Evolutionary conservation across 148 eudicot genomes (phyloP).

Genomic region (Rhododendron ovatum): DNA sequence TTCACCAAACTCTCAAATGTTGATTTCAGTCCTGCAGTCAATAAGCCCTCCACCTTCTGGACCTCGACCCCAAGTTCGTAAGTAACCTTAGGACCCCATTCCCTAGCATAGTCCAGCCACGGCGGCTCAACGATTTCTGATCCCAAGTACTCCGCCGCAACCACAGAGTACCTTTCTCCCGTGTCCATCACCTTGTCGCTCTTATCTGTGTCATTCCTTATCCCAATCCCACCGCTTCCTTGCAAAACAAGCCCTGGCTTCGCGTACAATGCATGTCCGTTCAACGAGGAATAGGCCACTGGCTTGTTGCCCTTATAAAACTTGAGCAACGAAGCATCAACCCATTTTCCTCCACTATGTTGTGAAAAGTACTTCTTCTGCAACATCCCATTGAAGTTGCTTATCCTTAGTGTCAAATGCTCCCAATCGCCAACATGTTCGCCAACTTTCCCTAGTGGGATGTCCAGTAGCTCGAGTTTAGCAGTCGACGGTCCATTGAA

Average conservation of each 20-base stretch:
- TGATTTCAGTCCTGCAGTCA: conserved; percentile 15
- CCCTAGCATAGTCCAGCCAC: conserved; percentile 29
- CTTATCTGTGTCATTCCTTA: conserved; percentile 32
- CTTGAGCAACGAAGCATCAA: conserved; percentile 22
- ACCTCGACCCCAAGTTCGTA: conserved; percentile 24
- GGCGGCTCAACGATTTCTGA: conserved; percentile 19
- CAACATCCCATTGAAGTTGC: conserved; percentile 34
- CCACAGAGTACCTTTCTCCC: conserved; percentile 18
- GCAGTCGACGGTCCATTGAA: conserved; percentile 39
- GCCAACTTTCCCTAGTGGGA: conserved; percentile 30
- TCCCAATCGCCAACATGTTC: conserved; percentile 47
- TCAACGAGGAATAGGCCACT: conserved; percentile 26
- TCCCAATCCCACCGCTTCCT: conserved; percentile 26
- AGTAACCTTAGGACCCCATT: conserved; percentile 35
- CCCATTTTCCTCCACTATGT: conserved; percentile 36
- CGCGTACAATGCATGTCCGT: conserved; percentile 35
- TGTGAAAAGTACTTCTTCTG: conserved; percentile 27
- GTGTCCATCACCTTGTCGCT: conserved; percentile 22
- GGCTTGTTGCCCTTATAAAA: conserved; percentile 22
- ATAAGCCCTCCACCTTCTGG: conserved; percentile 6
- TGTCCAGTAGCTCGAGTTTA: conserved; percentile 22
- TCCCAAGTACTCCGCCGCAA: conserved; percentile 23
- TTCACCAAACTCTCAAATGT: conserved; percentile 11
- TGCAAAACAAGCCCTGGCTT: conserved; percentile 29
- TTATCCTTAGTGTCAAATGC: conserved; percentile 33